phyloP scores from a whole-genome alignment of 306 rosid species.

The Casuarina equisetifolia region DNA sequence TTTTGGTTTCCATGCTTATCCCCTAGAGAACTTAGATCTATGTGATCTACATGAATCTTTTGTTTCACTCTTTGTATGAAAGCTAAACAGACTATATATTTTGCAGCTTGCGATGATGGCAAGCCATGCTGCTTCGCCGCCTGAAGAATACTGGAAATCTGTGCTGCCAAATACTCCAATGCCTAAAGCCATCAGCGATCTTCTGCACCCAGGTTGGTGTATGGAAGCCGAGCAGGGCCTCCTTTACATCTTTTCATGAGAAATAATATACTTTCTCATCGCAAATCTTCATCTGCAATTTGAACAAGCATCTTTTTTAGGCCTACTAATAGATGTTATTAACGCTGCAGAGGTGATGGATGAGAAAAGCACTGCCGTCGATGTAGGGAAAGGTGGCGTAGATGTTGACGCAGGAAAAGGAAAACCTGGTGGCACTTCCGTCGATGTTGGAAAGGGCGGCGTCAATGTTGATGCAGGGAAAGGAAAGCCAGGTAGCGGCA shows the following conservation, averaged over 20 bases:
- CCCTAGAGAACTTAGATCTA: neutral
- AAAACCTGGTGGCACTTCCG: constrained; percentile 43
- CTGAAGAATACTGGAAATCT: constrained; percentile 67
- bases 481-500: constrained; percentile 37
- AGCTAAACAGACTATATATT: neutral
- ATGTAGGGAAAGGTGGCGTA: constrained; percentile 56
- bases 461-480: constrained; percentile 32
- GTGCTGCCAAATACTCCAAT: constrained; percentile 62
- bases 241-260: neutral
- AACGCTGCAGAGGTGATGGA: constrained; percentile 42
- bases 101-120: constrained; percentile 47
- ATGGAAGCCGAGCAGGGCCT: neutral
- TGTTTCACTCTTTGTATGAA: neutral
- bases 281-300: neutral
- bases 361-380: constrained; percentile 58
- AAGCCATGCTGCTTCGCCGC: constrained; percentile 57
- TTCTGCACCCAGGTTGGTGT: constrained; percentile 45
- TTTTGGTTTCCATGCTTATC: neutral
- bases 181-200: constrained; percentile 56
- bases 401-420: constrained; percentile 39
- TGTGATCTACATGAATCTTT: neutral
- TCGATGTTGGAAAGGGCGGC: constrained; percentile 44
- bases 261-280: neutral
- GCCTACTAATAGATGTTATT: neutral
- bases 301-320: neutral